Evolutionary conservation across 306 rosid genomes (phyloP).

Genomic region (Delonix regia): DNA sequence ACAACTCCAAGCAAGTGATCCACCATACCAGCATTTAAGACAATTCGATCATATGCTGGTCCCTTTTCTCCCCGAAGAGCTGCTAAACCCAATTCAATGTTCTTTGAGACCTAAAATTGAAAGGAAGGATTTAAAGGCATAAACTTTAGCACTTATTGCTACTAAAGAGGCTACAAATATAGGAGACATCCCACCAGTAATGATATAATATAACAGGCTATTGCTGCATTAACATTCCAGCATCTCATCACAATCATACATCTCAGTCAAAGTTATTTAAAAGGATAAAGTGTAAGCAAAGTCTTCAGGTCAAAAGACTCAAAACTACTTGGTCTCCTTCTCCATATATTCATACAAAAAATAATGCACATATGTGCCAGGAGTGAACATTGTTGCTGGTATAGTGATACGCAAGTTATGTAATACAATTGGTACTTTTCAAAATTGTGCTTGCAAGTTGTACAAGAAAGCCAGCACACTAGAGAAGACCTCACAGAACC

Average conservation of each 20-base stretch:
- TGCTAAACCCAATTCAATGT: constrained; percentile 84
- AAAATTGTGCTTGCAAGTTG: constrained; percentile 12
- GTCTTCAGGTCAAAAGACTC: neutral
- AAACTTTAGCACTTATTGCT: neutral
- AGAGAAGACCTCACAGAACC: neutral
- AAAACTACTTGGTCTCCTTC: neutral
- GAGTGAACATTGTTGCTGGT: neutral
- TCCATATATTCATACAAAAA: neutral
- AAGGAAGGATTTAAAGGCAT: constrained; percentile 26
- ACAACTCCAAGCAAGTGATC: constrained; percentile 94
- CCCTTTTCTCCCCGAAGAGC: constrained; percentile 89
- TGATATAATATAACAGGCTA: constrained; percentile 19
- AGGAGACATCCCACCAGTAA: constrained; percentile 19
- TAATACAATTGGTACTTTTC: neutral
- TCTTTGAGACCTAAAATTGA: constrained; percentile 69
- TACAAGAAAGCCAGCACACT: neutral
- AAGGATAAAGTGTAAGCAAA: neutral
- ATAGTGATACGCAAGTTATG: neutral
- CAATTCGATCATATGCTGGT: constrained; percentile 89
- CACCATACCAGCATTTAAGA: constrained; percentile 88
- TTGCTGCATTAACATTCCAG: neutral
- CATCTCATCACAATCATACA: neutral
- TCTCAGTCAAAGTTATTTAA: neutral
- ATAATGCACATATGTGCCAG: neutral
- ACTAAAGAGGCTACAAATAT: neutral